Base-by-base conservation (phyloP, 768 basidiomycete genomes). In the Vararia minispora region DNA sequence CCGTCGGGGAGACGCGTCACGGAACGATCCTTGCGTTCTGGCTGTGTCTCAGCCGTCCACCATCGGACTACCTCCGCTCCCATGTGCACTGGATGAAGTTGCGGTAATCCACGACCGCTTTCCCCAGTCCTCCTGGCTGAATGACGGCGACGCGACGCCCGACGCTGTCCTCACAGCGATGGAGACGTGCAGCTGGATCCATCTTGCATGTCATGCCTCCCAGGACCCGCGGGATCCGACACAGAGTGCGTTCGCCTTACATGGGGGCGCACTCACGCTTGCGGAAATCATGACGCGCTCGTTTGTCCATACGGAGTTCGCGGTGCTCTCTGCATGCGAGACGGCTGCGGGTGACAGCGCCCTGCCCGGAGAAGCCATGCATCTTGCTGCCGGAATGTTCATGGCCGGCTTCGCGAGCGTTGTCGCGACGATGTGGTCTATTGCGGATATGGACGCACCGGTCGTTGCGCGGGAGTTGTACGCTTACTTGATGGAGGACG, bases 131-230 rank as follows among this genome's bases (percentile, higher is more conserved):
- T n/a, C n/a, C n/a, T n/a, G n/a, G n/a, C n/a, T n/a, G n/a, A n/a
- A n/a, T n/a, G n/a, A n/a, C n/a, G n/a, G n/a, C n/a, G n/a, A n/a
- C 9, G 39, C 46, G 21, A 45, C 39, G 4, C n/a, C 26, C 6
- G 31, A 35, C 12, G 13, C 29, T 21, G 44, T 48, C 8, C 24
- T 48, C 7, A 11, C 13, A 11, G 36, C 23, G 10, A 26, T 48
- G 30, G 21, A 30, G 28, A 18, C 31, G 18, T 28, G 14, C 12
- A 31, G 33, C 13, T 45, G 40, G 40, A 28, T 48, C 3, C 46
- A 45, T 32, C 24, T 48, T 28, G 45, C 44, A 25, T 48, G 44
- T 21, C 46, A 48, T 17, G 46, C 44, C 6, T 25, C 17, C n/a
- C 46, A 45, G 9, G 38, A 45, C 24, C 20, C 25, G 5, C 10